Percentiles rank a stretch among this genome's conserved stretches.
Conservation (phyloP, 306 rosid species). For the Citrullus colocynthis region DNA sequence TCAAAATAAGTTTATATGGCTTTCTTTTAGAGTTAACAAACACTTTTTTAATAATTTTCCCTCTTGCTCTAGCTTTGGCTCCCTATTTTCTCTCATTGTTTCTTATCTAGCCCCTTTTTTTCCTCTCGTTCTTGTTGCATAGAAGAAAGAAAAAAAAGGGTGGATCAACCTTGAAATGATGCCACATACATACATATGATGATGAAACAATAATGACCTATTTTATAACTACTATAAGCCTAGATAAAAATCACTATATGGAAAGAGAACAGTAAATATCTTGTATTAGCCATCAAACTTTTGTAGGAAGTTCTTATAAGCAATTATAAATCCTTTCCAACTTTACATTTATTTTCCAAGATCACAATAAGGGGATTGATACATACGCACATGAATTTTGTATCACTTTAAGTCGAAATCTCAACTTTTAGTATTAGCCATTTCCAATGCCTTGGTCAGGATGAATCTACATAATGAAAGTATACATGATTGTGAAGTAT, state of each 20-base stretch:
- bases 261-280: not conserved
- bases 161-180: no score
- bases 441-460: not conserved
- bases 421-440: not conserved
- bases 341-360: not conserved
- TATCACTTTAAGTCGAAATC: not conserved
- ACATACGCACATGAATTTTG: not conserved
- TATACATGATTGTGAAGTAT: not conserved
- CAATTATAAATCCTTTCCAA: not conserved
- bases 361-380: not conserved
- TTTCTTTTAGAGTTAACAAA: no score
- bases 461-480: not conserved
- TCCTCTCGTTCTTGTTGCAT: no score
- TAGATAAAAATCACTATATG: not conserved
- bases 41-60: no score
- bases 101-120: no score
- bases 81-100: no score
- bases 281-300: not conserved
- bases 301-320: not conserved
- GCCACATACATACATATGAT: no score
- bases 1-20: no score
- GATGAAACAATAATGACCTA: no score
- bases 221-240: not conserved
- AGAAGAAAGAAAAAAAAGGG: no score
- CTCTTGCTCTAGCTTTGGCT: no score